Base-by-base conservation (phyloP, 106 monocot genomes). In the Hemerocallis citrina region DNA sequence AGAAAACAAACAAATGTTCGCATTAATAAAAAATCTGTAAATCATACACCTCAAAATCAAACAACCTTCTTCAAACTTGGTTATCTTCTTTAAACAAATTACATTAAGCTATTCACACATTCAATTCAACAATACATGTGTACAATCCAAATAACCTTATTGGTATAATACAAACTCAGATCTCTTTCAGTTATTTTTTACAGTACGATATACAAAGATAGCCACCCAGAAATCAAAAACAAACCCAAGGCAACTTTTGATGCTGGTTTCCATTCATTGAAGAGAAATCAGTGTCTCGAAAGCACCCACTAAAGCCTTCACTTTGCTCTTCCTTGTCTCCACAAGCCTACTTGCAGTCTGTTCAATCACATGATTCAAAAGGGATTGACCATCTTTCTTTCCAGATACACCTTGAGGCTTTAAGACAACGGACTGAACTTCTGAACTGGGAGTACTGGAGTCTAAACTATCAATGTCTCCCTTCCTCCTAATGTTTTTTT, bases 261-360 rank as follows among this genome's bases (percentile, higher is more conserved):
- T 41, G 65, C 39, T 35, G 70, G 70, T 60, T 78, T 85, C 24
- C 74, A 59, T 68, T 89, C 79, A n/a, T 43, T 94, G 94, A 24
- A 94, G 80, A n/a, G 83, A 95, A 52, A 95, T 95, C 38, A 95
- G 83, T 28, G 94, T 83, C 64, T 95, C 94, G 30, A 96, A 96
- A 65, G 95, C 95, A 6, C 95, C 87, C n/a, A 96, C 95, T 72
- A 96, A 68, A 24, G 95, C 95, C 60, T 90, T 84, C 59, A 96
- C 95, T 74, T 84, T 96, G 75, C 89, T 86, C 74, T 84, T 95
- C 76, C 83, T 80, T 3, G 70, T 64, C 69, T 90, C 75, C 3
- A 69, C 89, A 68, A 95, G 90, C 74, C 86, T 89, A 45, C 66
- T 90, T 23, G 95, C 90, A 16, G 89, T 95, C 67, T 81, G 80